Percentiles rank a stretch among this genome's conserved stretches.
These are phyloP conservation scores for Corynascus novoguineensis DNA, from an alignment of 495 filamentous ascomycete species.

Conservation along the genomic window DNA sequence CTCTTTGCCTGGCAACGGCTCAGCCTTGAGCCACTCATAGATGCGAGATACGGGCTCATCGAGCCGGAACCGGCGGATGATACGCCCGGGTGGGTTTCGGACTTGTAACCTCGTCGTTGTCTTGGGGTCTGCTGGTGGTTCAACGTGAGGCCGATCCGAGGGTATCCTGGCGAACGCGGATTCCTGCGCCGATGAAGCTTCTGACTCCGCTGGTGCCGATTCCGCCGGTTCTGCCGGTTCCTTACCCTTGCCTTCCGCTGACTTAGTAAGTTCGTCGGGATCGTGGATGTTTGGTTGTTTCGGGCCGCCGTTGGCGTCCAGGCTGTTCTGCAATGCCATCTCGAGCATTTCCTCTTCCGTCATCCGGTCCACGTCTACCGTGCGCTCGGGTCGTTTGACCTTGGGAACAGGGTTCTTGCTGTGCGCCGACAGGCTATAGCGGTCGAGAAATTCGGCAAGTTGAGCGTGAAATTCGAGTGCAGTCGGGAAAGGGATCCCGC, in stretches of 20 bases:
- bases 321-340: conserved; percentile 82
- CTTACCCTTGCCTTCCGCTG: conserved; percentile 56
- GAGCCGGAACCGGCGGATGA: conserved; percentile 76
- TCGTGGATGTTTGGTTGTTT: conserved; percentile 48
- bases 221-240: conserved; percentile 41
- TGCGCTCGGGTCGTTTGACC: conserved; percentile 63
- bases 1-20: conserved; percentile 67
- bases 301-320: conserved; percentile 38
- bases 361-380: conserved; percentile 75
- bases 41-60: conserved; percentile 74
- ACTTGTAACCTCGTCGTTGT: conserved; percentile 88
- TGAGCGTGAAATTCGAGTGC: conserved; percentile 81
- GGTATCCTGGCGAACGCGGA: conserved; percentile 64
- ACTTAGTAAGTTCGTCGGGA: conserved; percentile 78
- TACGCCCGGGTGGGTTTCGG: conserved; percentile 68
- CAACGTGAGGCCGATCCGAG: conserved; percentile 63
- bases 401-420: conserved; percentile 89
- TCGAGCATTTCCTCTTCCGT: conserved; percentile 96
- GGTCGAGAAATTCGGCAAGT: conserved; percentile 89
- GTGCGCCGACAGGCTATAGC: conserved; percentile 81
- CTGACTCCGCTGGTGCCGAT: conserved; percentile 8
- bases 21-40: conserved; percentile 95
- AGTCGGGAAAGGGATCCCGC: conserved; percentile 69
- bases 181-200: conserved; percentile 16
- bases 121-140: conserved; percentile 63